These are phyloP conservation scores for Boletus rubescentipes DNA, from an alignment of 768 basidiomycete species.

Conservation along the genomic window DNA sequence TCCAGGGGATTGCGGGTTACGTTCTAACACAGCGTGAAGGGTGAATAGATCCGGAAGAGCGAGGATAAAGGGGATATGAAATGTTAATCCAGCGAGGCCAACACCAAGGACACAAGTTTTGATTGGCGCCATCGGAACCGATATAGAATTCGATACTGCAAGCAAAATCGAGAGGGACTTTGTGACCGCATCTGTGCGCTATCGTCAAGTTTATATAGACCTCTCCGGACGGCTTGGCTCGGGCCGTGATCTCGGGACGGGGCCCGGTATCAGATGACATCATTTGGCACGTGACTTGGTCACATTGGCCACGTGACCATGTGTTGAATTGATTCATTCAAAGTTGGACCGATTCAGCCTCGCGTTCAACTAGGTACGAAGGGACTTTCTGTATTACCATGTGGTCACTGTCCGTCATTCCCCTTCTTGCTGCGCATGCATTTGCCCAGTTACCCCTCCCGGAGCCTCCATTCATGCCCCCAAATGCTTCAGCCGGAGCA, in stretches of 20 bases:
- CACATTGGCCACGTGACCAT: constrained; percentile 21
- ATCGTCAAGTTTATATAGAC: neutral
- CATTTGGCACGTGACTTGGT: constrained; percentile 15
- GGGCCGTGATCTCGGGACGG: neutral
- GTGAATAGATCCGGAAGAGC: constrained; percentile 68
- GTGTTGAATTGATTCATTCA: constrained; percentile 7
- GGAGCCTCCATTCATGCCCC: constrained; percentile 62
- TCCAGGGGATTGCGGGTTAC: constrained; percentile 58
- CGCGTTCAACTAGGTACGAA: too few species aligned
- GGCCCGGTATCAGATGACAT: constrained; percentile 9
- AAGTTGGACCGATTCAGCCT: too few species aligned
- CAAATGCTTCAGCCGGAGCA: constrained; percentile 56
- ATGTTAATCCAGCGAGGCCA: constrained; percentile 73
- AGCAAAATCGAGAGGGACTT: too few species aligned
- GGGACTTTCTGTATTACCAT: constrained; percentile 8
- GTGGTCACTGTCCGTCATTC: constrained; percentile 16
- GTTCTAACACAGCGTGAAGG: constrained; percentile 72
- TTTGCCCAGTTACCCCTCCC: constrained; percentile 64
- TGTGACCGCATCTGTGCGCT: too few species aligned
- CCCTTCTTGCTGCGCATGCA: constrained; percentile 28
- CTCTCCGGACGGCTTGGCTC: neutral
- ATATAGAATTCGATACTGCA: too few species aligned
- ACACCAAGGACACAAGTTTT: constrained; percentile 73
- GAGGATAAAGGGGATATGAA: constrained; percentile 79
- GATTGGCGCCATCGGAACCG: constrained; percentile 49